These are phyloP conservation scores for Arxiozyma telluris DNA, from an alignment of 1,139 yeast species.

Conservation along the genomic window DNA sequence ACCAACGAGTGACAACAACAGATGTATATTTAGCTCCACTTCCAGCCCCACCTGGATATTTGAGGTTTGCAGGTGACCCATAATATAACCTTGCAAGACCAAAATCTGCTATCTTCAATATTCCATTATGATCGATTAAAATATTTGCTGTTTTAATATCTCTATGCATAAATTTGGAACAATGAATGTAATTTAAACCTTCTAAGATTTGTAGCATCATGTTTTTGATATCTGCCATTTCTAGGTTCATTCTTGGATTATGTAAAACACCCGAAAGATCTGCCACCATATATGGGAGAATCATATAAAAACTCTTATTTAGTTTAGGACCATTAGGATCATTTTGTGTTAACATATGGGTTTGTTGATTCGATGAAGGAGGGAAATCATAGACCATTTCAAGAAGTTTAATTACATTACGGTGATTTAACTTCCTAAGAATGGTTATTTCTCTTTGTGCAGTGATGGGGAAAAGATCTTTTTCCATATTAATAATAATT, in stretches of 20 bases:
- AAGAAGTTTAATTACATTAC: constrained; percentile 65
- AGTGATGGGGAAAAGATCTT: constrained; percentile 91
- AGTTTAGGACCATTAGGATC: neutral
- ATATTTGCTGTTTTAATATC: constrained; percentile 94
- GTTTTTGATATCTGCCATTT: constrained; percentile 69
- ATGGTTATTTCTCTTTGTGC: constrained; percentile 90
- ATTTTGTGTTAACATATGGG: neutral
- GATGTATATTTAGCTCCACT: constrained; percentile 67
- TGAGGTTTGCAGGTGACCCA: constrained; percentile 56
- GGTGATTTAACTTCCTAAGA: constrained; percentile 59
- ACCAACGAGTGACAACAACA: constrained; percentile 94
- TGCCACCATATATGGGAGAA: constrained; percentile 86
- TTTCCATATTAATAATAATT: constrained; percentile 70
- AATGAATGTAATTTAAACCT: constrained; percentile 80
- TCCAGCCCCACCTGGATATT: constrained; percentile 56
- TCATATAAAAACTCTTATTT: constrained; percentile 58
- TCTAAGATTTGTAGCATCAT: constrained; percentile 67
- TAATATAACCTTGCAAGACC: constrained; percentile 80
- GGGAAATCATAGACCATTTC: constrained; percentile 65
- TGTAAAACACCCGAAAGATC: constrained; percentile 90
- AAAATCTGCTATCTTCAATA: constrained; percentile 83
- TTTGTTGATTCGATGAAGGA: constrained; percentile 26
- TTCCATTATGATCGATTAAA: constrained; percentile 65
- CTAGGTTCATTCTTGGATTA: constrained; percentile 60
- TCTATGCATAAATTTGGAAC: constrained; percentile 62